Percentiles rank a stretch among this genome's conserved stretches.
phyloP scores from a whole-genome alignment of 73 alveolate genomes.

The Loxodes magnus region DNA sequence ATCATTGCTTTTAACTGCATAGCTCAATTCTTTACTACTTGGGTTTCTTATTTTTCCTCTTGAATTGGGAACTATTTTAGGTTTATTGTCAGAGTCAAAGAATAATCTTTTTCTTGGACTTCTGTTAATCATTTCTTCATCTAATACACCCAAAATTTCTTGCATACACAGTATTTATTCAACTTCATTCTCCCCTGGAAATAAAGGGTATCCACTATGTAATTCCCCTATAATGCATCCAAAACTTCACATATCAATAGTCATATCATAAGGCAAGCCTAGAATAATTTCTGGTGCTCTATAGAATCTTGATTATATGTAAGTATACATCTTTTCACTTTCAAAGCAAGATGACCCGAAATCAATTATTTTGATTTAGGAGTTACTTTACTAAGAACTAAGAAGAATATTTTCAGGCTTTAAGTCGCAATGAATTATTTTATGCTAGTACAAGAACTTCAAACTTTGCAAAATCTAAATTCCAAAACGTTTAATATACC shows the following conservation, averaged over 20 bases:
- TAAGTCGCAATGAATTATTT: conserved; percentile 72
- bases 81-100: conserved; percentile 51
- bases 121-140: conserved; percentile 38
- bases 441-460: conserved; percentile 27
- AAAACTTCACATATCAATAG: conserved; percentile 94
- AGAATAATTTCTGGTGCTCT: conserved; percentile 94
- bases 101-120: conserved; percentile 43
- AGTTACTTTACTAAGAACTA: conserved; percentile 24
- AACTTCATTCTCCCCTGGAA: conserved; percentile 82
- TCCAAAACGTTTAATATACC: conserved; percentile 46
- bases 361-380: conserved; percentile 57
- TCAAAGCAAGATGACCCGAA: conserved; percentile 68
- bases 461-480: conserved; percentile 47
- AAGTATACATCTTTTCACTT: conserved; percentile 53
- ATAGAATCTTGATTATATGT: conserved; percentile 81
- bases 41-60: conserved; percentile 66
- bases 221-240: conserved; percentile 89
- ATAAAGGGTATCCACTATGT: conserved; percentile 66
- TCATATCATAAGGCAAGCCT: conserved; percentile 79
- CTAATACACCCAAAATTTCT: conserved; percentile 67
- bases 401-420: conserved; percentile 74
- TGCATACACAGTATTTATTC: conserved; percentile 63
- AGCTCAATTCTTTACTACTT: conserved; percentile 30
- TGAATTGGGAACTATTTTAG: conserved; percentile 58
- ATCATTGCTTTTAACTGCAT: conserved; percentile 18